phyloP scores from a whole-genome alignment of 176 grass and related monocot species.

The Puya raimondii region DNA sequence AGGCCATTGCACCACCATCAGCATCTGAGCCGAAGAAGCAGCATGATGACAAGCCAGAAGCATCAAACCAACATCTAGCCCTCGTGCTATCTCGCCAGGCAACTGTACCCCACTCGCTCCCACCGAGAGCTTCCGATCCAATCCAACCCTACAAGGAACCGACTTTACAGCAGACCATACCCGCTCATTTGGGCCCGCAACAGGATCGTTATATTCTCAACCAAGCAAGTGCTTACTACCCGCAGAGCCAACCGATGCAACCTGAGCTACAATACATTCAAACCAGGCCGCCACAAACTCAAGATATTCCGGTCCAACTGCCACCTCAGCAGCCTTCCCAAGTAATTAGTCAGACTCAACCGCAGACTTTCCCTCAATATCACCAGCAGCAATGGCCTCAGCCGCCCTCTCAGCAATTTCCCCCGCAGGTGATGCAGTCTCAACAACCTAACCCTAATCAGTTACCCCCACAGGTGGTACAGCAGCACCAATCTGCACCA shows the following conservation, averaged over 20 bases:
- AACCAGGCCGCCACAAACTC: conserved; percentile 18
- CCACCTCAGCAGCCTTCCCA: conserved; percentile 7
- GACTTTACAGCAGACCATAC: conserved; percentile 39
- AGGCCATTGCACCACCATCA: conserved; percentile 32
- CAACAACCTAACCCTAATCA: conserved; percentile 47
- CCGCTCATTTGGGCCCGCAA: conserved; percentile 32
- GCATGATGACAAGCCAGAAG: conserved; percentile 38
- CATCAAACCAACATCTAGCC: conserved; percentile 52
- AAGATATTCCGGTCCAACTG: conserved; percentile 15
- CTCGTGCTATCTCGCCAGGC: conserved; percentile 55
- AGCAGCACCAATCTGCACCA: conserved; percentile 27
- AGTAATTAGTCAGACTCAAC: conserved; percentile 15
- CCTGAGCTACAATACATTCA: conserved; percentile 37
- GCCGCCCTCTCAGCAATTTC: conserved; percentile 37
- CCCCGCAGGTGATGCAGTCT: conserved; percentile 37
- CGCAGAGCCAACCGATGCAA: conserved; percentile 32
- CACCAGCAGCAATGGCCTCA: conserved; percentile 49
- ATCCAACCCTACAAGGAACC: conserved; percentile 44
- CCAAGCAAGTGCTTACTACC: conserved; percentile 36
- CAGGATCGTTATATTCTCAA: conserved; percentile 31
- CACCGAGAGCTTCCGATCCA: conserved; percentile 31
- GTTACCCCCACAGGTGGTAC: conserved; percentile 35
- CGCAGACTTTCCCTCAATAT: conserved; percentile 30
- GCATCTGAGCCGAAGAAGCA: conserved; percentile 35
- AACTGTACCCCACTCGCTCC: conserved; percentile 26